Evolutionary conservation across 305 asterid genomes (phyloP).

Genomic region (Petunia hybrid): DNA sequence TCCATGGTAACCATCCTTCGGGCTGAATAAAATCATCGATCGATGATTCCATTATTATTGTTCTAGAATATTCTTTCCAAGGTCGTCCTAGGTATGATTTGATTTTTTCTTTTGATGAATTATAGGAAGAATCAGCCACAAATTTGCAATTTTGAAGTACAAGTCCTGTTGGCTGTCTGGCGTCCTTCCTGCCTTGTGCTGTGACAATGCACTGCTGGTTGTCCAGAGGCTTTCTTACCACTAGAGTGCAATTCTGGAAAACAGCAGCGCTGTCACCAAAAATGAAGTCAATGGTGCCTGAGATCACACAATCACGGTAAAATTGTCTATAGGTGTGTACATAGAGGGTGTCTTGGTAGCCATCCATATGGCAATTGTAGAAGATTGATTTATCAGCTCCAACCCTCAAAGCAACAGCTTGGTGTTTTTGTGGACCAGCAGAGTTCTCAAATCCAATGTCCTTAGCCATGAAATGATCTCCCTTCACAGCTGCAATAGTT

Average conservation of each 20-base stretch:
- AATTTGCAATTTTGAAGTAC: constrained; percentile 53
- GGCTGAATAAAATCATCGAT: constrained; percentile 49
- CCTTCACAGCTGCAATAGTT: constrained; percentile 10
- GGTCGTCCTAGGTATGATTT: constrained; percentile 58
- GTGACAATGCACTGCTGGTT: constrained; percentile 56
- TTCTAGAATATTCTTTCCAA: constrained; percentile 55
- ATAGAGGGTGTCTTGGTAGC: constrained; percentile 68
- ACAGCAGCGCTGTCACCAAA: constrained; percentile 58
- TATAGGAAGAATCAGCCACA: constrained; percentile 39
- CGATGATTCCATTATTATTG: constrained; percentile 48
- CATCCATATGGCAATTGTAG: constrained; percentile 54
- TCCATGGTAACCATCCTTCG: constrained; percentile 63
- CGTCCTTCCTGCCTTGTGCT: constrained; percentile 49
- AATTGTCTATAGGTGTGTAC: constrained; percentile 58
- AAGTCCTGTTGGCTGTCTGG: constrained; percentile 46
- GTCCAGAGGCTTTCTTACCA: constrained; percentile 48
- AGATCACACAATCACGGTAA: constrained; percentile 59
- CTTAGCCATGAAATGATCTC: constrained; percentile 36
- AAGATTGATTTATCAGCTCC: constrained; percentile 53
- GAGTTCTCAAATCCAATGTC: constrained; percentile 63
- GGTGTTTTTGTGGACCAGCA: constrained; percentile 46
- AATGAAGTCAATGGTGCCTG: constrained; percentile 63
- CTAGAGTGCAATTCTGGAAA: constrained; percentile 50
- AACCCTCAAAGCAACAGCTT: constrained; percentile 60
- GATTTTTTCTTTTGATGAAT: constrained; percentile 27